Evolutionary conservation across 352 stramenopile genomes (phyloP).

Genomic region (Pythium phragmitis): DNA sequence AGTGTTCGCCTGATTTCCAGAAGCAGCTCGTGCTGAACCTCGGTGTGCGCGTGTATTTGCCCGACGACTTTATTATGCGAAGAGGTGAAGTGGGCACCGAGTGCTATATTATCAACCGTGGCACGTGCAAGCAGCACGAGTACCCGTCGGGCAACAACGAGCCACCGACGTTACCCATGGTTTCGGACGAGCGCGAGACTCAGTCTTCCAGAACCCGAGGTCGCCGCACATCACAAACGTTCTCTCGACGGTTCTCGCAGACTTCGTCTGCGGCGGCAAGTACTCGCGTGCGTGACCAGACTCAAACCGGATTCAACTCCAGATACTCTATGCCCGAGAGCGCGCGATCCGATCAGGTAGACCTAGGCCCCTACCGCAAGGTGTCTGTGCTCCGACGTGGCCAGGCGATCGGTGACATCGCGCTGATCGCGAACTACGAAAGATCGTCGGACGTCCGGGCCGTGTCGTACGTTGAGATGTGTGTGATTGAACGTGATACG

Average conservation of each 20-base stretch:
- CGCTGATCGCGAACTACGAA: constrained; percentile 44
- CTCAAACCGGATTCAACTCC: not conserved
- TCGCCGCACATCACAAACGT: not conserved
- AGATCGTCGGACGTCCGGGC: constrained; percentile 34
- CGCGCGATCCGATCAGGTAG: no score
- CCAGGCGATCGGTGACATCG: constrained; percentile 43
- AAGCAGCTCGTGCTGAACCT: constrained; percentile 62
- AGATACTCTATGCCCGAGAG: not conserved
- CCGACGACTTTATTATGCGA: constrained; percentile 71
- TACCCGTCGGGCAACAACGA: not conserved
- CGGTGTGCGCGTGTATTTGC: constrained; percentile 60
- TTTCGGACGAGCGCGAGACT: not conserved
- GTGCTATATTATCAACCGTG: constrained; percentile 73
- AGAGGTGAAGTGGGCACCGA: constrained; percentile 53
- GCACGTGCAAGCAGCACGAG: constrained; percentile 37
- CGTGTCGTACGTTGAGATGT: constrained; percentile 40
- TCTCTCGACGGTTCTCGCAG: not conserved
- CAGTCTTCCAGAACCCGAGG: no score
- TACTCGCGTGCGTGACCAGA: no score
- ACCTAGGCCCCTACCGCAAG: not conserved
- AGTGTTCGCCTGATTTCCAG: constrained; percentile 58
- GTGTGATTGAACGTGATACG: constrained; percentile 28
- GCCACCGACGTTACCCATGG: not conserved
- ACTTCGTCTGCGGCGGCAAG: not conserved
- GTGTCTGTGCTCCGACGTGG: constrained; percentile 18